Conservation (phyloP, 1,284 basidiomycete genomes). For the Austroboletus novae-zelandiae region DNA sequence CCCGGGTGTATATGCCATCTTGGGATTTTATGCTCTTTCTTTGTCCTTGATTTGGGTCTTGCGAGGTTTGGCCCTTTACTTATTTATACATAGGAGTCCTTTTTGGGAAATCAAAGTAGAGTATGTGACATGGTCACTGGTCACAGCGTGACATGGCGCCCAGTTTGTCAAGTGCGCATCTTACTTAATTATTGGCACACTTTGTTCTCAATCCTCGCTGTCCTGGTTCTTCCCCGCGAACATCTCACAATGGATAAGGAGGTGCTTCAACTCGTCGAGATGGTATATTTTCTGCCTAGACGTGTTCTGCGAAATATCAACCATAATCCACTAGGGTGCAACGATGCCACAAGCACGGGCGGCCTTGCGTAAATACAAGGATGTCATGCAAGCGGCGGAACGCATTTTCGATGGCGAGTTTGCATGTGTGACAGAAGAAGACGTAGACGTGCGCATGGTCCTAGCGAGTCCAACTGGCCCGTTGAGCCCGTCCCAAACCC, state of each 20-base stretch:
- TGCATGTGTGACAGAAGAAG: constrained; percentile 64
- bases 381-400: constrained; percentile 89
- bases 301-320: constrained; percentile 2
- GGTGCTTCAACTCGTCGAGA: constrained; percentile 52
- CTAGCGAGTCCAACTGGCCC: constrained; percentile 16
- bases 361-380: constrained; percentile 73
- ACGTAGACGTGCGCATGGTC: constrained; percentile 33
- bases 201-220: constrained; percentile 12
- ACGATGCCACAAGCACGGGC: constrained; percentile 73
- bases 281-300: constrained; percentile 39
- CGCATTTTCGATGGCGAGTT: constrained; percentile 81
- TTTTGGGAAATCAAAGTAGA: neutral
- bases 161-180: constrained; percentile 21
- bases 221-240: neutral
- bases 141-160: constrained; percentile 26
- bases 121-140: constrained; percentile 14
- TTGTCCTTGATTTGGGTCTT: constrained; percentile 13
- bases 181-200: constrained; percentile 4
- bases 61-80: constrained; percentile 13
- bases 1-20: neutral
- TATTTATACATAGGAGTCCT: constrained; percentile 14
- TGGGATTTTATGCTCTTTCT: neutral
- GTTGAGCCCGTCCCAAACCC: constrained; percentile 27
- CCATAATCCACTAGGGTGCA: constrained; percentile 57
- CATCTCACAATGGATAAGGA: constrained; percentile 39